A percentile compares a stretch with the other conserved stretches of the same genome.
phyloP scores from a whole-genome alignment of 2,329 filamentous ascomycete species.

The Clarireedia hainanense region DNA sequence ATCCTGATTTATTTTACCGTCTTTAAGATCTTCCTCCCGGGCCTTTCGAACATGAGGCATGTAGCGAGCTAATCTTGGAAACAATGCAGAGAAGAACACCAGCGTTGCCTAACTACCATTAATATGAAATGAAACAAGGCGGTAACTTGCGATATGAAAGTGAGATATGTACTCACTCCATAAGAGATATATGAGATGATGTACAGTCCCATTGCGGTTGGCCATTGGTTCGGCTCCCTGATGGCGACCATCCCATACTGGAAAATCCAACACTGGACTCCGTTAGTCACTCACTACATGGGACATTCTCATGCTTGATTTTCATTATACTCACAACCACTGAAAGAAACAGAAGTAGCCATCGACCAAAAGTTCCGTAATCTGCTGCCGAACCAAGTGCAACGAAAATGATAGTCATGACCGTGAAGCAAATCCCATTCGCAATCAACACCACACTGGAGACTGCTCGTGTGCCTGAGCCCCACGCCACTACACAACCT shows the following conservation, averaged over 20 bases:
- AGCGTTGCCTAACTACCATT: conserved; percentile 27
- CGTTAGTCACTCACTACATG: neutral
- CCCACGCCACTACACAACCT: conserved; percentile 34
- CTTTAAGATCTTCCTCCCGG: conserved; percentile 33
- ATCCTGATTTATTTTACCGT: conserved; percentile 31
- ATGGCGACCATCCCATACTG: conserved; percentile 36
- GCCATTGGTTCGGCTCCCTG: conserved; percentile 32
- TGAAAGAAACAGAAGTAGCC: conserved; percentile 34
- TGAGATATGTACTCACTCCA: conserved; percentile 1
- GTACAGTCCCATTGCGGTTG: conserved; percentile 34
- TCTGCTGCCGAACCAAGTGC: conserved; percentile 35
- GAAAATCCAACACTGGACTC: conserved; percentile 31
- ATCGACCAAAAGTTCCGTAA: conserved; percentile 35
- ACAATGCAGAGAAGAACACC: conserved; percentile 36
- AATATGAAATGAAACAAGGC: neutral
- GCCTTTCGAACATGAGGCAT: conserved; percentile 36
- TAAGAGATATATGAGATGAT: conserved; percentile 35
- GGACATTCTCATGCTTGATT: neutral
- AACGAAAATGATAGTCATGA: conserved; percentile 37
- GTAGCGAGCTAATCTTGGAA: conserved; percentile 33
- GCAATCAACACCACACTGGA: conserved; percentile 35
- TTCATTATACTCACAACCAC: conserved; percentile 20
- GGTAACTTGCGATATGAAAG: neutral
- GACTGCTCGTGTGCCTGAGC: conserved; percentile 30
- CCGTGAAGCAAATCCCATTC: conserved; percentile 35